A percentile compares a stretch with the other conserved stretches of the same genome.
These are phyloP conservation scores for Biscogniauxia mediterranea DNA, from an alignment of 2,329 filamentous ascomycete species.

Conservation along the genomic window DNA sequence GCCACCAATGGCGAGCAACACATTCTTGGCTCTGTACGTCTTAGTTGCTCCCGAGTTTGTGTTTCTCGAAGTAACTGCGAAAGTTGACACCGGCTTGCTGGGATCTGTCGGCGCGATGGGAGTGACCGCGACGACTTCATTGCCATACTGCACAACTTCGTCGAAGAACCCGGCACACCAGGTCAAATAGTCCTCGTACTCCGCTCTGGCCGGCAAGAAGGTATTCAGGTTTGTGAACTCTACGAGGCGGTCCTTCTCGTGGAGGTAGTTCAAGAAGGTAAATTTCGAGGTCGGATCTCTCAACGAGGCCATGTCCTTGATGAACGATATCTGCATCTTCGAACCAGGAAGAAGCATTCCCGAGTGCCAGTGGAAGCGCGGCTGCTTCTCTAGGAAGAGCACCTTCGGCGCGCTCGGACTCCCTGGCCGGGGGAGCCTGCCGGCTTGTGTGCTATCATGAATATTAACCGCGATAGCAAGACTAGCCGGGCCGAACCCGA, in stretches of 20 bases:
- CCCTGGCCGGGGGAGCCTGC: slow-evolving; percentile 38
- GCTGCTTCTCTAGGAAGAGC: slow-evolving; percentile 84
- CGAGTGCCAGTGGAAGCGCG: slow-evolving; percentile 84
- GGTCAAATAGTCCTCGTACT: slow-evolving; percentile 93
- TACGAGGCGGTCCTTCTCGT: slow-evolving; percentile 75
- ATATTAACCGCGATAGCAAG: slow-evolving; percentile 86
- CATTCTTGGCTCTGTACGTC: slow-evolving; percentile 60
- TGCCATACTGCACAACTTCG: slow-evolving; percentile 68
- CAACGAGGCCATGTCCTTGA: slow-evolving; percentile 91
- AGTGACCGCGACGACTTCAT: slow-evolving; percentile 71
- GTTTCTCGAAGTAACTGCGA: slow-evolving; percentile 66
- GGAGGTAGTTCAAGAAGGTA: slow-evolving; percentile 93
- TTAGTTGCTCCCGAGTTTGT: slow-evolving; percentile 52
- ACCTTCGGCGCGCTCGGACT: slow-evolving; percentile 61
- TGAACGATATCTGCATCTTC: slow-evolving; percentile 96
- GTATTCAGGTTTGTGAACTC: slow-evolving; percentile 90
- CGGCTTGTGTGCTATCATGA: slow-evolving; percentile 68
- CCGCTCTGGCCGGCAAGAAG: slow-evolving; percentile 79
- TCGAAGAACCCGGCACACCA: slow-evolving; percentile 88
- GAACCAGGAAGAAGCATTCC: slow-evolving; percentile 93
- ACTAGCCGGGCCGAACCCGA: slow-evolving; percentile 91
- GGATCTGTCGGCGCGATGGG: slow-evolving; percentile 51
- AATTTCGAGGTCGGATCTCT: slow-evolving; percentile 86
- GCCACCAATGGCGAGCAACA: slow-evolving; percentile 59
- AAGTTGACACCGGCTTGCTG: slow-evolving; percentile 57